Evolutionary conservation across 169 alveolate species (phyloP).

Genomic region (Perkinsus olseni): DNA sequence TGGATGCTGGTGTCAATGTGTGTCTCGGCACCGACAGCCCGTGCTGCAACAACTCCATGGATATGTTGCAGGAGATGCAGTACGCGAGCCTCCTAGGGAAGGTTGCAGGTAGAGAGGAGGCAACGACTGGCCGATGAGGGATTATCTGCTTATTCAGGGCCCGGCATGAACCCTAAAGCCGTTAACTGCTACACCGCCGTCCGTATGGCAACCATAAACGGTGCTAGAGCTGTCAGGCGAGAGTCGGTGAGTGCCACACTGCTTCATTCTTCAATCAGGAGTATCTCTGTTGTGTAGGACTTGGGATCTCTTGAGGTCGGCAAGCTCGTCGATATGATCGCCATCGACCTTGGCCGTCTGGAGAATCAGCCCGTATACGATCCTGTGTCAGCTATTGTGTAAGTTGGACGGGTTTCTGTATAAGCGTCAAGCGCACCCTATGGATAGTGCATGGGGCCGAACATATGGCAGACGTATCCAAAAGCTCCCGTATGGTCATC

Average conservation of each 20-base stretch:
- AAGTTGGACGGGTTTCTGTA: too few species aligned
- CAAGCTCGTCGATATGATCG: constrained; percentile 10
- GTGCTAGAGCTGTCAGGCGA: constrained; percentile 14
- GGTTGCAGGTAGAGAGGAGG: background rate
- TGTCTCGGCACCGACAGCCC: constrained; percentile 18
- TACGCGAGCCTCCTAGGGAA: constrained; percentile 12
- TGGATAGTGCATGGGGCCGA: too few species aligned
- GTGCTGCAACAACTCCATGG: constrained; percentile 16
- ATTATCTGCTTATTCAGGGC: background rate
- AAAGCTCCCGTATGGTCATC: background rate
- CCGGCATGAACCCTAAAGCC: background rate
- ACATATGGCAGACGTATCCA: background rate
- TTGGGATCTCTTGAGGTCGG: constrained; percentile 8
- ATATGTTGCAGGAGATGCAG: constrained; percentile 13
- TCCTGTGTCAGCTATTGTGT: constrained; percentile 10
- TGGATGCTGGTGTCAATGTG: constrained; percentile 11
- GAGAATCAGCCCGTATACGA: constrained; percentile 14
- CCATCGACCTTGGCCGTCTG: constrained; percentile 10
- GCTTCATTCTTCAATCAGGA: background rate
- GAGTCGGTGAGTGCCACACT: background rate
- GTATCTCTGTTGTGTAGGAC: background rate
- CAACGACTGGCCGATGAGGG: background rate
- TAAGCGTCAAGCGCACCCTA: too few species aligned
- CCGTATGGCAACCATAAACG: constrained; percentile 13
- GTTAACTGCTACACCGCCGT: constrained; percentile 16